Percentiles rank a stretch among this genome's conserved stretches.
Conservation (phyloP, 345 rosid species). For the Angophora floribunda region DNA sequence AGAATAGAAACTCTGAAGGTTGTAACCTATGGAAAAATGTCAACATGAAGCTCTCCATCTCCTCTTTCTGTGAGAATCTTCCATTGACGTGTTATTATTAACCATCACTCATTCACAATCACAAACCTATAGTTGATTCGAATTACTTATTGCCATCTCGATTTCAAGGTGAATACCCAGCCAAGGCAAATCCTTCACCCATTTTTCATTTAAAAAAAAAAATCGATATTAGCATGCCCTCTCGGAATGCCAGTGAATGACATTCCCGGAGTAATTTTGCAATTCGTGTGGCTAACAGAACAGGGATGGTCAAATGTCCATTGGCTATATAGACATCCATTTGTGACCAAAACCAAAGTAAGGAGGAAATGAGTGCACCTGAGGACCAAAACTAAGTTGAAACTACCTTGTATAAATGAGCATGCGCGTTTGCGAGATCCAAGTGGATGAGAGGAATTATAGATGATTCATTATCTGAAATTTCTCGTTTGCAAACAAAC, state of each 20-base stretch:
- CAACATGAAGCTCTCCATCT: not conserved
- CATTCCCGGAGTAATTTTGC: not conserved
- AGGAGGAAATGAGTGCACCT: not conserved
- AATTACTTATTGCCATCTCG: not conserved
- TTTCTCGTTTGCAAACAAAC: not conserved
- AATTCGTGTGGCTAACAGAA: not conserved
- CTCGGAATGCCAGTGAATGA: not conserved
- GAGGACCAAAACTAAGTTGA: not conserved
- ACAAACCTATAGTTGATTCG: not conserved
- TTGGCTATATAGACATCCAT: not conserved
- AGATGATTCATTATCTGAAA: not conserved
- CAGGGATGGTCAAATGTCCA: not conserved
- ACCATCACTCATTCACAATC: not conserved
- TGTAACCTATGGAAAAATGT: not conserved
- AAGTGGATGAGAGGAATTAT: not conserved
- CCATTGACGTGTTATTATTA: not conserved
- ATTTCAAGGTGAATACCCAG: not conserved
- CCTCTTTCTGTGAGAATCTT: not conserved
- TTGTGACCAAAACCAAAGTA: not conserved
- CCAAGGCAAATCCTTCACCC: not conserved
- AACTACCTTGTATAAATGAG: not conserved
- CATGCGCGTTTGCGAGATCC: not conserved
- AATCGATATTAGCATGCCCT: not conserved
- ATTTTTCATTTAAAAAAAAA: not conserved
- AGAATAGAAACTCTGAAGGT: not conserved